Conservation (phyloP, 225 moss, liverwort and hornwort species). For the Rhytidiadelphus loreus region DNA sequence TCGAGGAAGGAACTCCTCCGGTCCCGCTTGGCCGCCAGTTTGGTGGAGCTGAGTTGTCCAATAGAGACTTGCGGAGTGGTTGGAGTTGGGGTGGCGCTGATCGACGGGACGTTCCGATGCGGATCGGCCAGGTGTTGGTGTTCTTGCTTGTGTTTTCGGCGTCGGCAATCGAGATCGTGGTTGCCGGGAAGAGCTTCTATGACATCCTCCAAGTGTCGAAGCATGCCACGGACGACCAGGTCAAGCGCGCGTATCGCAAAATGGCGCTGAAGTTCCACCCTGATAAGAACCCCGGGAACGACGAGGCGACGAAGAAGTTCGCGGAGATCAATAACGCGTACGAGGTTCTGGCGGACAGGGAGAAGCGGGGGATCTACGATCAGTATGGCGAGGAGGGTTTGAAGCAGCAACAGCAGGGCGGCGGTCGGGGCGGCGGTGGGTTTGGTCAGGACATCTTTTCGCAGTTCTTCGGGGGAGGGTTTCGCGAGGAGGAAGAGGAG, state of each 20-base stretch:
- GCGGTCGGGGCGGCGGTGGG: constrained; percentile 63
- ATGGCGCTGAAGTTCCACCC: constrained; percentile 85
- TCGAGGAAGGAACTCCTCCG: background rate
- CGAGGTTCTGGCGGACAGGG: constrained; percentile 56
- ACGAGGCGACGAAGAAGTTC: constrained; percentile 80
- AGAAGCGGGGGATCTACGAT: constrained; percentile 72
- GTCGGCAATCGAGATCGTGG: constrained; percentile 13
- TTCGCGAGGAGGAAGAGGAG: constrained; percentile 69
- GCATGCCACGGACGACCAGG: constrained; percentile 67
- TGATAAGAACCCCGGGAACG: constrained; percentile 79
- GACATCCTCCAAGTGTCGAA: constrained; percentile 66
- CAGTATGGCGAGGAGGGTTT: constrained; percentile 80
- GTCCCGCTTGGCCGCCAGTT: background rate
- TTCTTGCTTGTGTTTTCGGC: constrained; percentile 28
- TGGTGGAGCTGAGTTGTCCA: background rate
- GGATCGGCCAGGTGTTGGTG: constrained; percentile 21
- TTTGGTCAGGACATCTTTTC: constrained; percentile 70
- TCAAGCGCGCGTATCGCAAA: constrained; percentile 78
- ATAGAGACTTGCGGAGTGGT: background rate
- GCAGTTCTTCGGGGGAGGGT: constrained; percentile 74
- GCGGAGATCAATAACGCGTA: constrained; percentile 84
- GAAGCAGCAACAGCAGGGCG: constrained; percentile 53
- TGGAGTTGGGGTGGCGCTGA: background rate
- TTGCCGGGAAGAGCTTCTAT: constrained; percentile 60
- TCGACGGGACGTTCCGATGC: constrained; percentile 9